Evolutionary conservation across 352 stramenopile species (phyloP).

Genomic region (Phytophthora quininea): DNA sequence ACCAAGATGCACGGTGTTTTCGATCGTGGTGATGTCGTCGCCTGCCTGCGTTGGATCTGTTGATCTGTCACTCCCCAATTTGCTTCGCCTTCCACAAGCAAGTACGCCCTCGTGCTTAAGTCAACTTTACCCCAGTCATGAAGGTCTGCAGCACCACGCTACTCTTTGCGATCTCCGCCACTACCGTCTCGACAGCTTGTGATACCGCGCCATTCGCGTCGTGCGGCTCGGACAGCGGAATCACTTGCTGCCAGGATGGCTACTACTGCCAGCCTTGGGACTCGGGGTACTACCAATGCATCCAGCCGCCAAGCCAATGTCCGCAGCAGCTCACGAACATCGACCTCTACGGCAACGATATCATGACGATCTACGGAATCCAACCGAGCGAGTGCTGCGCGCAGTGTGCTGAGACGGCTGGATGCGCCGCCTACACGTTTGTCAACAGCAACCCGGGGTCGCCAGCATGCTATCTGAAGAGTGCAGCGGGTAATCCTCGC

Average conservation of each 20-base stretch:
- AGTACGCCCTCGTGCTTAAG: background rate
- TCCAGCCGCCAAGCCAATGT: constrained; percentile 23
- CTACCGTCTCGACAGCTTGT: constrained; percentile 4
- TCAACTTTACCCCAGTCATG: constrained; percentile 5
- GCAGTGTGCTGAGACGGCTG: constrained; percentile 21
- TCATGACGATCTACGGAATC: constrained; percentile 36
- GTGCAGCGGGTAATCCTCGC: constrained; percentile 14
- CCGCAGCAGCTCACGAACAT: constrained; percentile 37
- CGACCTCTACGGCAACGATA: constrained; percentile 42
- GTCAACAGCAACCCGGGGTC: constrained; percentile 41
- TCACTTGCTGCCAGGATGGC: constrained; percentile 20
- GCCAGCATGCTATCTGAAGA: constrained; percentile 45
- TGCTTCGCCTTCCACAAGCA: background rate
- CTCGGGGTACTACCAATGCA: constrained; percentile 34
- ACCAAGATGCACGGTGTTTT: background rate
- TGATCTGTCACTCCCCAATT: constrained; percentile 12
- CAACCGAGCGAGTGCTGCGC: constrained; percentile 34
- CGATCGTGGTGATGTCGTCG: background rate
- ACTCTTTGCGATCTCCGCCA: constrained; percentile 3
- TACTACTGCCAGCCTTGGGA: constrained; percentile 40
- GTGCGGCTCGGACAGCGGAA: constrained; percentile 22
- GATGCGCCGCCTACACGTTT: constrained; percentile 37
- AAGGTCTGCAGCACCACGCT: constrained; percentile 7
- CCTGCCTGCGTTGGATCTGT: background rate
- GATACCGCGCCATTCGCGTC: constrained; percentile 12